phyloP scores from a whole-genome alignment of 164 flowering plant species.

The Echeveria elegans region DNA sequence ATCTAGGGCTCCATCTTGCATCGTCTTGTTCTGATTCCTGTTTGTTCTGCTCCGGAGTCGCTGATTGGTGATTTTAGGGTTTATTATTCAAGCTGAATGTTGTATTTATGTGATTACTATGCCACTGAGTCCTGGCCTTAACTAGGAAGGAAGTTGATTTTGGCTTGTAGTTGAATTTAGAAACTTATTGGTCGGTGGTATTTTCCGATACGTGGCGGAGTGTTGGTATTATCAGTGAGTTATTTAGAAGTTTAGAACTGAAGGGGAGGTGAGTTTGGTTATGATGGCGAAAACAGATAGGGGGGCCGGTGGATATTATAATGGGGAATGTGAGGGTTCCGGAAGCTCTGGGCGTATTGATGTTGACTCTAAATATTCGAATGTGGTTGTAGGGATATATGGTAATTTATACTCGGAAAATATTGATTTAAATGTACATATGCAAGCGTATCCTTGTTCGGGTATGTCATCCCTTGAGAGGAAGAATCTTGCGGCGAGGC shows the following conservation, averaged over 20 bases:
- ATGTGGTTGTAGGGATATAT: slow-evolving; percentile 28
- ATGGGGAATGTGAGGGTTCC: slow-evolving; percentile 43
- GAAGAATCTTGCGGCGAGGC: slow-evolving; percentile 22
- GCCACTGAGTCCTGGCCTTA: too few relatives aligned
- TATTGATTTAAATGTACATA: slow-evolving; percentile 31
- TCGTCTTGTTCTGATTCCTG: background rate
- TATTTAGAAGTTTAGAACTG: background rate
- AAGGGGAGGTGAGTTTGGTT: background rate
- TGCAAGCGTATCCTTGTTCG: slow-evolving; percentile 27
- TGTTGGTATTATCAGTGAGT: background rate
- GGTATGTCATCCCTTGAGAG: slow-evolving; percentile 28
- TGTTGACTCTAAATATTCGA: slow-evolving; percentile 32
- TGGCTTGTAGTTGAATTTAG: background rate
- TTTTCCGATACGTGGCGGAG: background rate
- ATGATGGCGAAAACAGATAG: slow-evolving; percentile 26
- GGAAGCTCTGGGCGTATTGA: slow-evolving; percentile 46
- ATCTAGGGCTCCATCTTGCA: background rate
- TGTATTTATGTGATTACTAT: too few relatives aligned
- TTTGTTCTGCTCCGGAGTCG: too few relatives aligned
- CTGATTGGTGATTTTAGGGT: background rate
- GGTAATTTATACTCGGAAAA: slow-evolving; percentile 26
- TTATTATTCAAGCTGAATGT: background rate
- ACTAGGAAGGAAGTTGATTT: background rate
- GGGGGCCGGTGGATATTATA: slow-evolving; percentile 22
- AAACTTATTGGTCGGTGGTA: background rate